Evolutionary conservation across 2,329 filamentous ascomycete genomes (phyloP), one percentile per base, ranked within the genome.

Genomic region (Fusarium sp.): DNA sequence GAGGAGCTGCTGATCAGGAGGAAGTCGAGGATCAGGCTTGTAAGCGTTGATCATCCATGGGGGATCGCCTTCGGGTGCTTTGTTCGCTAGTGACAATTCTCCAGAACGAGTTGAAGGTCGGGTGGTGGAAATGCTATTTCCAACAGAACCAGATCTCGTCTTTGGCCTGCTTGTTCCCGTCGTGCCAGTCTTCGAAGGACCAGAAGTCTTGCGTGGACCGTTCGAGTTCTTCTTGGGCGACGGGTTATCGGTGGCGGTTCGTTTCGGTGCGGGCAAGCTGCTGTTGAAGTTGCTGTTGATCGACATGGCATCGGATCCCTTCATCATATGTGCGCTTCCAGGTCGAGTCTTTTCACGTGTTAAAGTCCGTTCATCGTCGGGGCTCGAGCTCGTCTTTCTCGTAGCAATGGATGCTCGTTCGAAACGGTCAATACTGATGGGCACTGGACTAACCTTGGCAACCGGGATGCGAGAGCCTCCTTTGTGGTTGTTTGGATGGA

Each of bases 21-120:
- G 96, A 34, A 99, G 84, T 64, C 94, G 91, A 31, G 96, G 96
- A 77, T 99, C 96, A 1, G 96, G 96, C 76, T 97, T 97, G 80
- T 97, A 99, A 80, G 97, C 93, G 23, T 92, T 92, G 45, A 96
- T 88, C 80, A 98, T 88, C 96, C 96, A 99, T 52, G 96, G 96
- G 11, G 96, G 94, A 55, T 98, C 95, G 20, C 96, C 96, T 82
- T 98, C 96, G 1, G 94, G 94, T 41, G 90, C 88, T 76, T 93
- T 88, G 84, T 78, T 75, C 78, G 73, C 77, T 33, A 80, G 74
- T 41, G 81, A 78, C 31, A 85, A 70, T 60, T 87, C 87, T 20
- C 89, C 89, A 8, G 88, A 88, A 62, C 89, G 84, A 2, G 90
- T 92, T 4, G 83, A 81, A 20, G 90, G 89, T 15, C 89, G 85